Evolutionary conservation across 768 basidiomycete genomes (phyloP).

Genomic region (Mycena rebaudengoi): DNA sequence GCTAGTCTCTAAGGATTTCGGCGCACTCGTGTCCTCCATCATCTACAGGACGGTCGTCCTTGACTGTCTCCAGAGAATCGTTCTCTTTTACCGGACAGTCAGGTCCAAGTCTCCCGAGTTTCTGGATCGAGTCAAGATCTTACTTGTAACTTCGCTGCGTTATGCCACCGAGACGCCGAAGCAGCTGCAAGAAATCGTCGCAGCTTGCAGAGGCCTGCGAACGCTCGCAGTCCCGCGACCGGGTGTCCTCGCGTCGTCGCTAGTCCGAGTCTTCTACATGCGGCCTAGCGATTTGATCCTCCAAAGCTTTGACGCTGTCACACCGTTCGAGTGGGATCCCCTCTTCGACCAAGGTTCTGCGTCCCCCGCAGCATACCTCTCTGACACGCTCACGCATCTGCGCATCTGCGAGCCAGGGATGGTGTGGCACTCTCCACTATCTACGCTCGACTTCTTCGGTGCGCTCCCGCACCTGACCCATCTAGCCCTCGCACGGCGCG

Average conservation of each 20-base stretch:
- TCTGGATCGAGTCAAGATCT: slow-evolving; percentile 1
- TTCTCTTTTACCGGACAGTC: slow-evolving; percentile 26
- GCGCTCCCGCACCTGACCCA: slow-evolving; percentile 27
- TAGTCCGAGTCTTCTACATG: slow-evolving; percentile 13
- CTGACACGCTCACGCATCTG: slow-evolving; percentile 17
- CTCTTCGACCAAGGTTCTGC: neutral
- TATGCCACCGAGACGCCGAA: slow-evolving; percentile 15
- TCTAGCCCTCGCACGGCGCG: slow-evolving; percentile 29
- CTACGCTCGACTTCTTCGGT: slow-evolving; percentile 21
- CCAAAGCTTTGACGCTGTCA: slow-evolving; percentile 19
- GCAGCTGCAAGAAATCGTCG: slow-evolving; percentile 11
- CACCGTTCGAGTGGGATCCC: slow-evolving; percentile 21
- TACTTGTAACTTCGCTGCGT: slow-evolving; percentile 11
- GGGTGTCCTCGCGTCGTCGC: neutral
- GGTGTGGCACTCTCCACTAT: slow-evolving; percentile 26
- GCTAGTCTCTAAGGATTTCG: slow-evolving; percentile 22
- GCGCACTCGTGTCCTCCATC: slow-evolving; percentile 21
- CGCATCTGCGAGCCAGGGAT: slow-evolving; percentile 27
- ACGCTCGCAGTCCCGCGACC: slow-evolving; percentile 19
- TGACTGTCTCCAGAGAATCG: slow-evolving; percentile 5
- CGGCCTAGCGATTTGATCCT: slow-evolving; percentile 19
- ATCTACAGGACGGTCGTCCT: slow-evolving; percentile 30
- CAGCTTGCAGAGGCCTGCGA: slow-evolving; percentile 9
- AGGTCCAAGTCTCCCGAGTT: slow-evolving; percentile 1
- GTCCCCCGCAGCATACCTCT: slow-evolving; percentile 6